These are phyloP conservation scores for Kluyveromyces siamensis DNA, from an alignment of 805 yeast species.

Conservation along the genomic window DNA sequence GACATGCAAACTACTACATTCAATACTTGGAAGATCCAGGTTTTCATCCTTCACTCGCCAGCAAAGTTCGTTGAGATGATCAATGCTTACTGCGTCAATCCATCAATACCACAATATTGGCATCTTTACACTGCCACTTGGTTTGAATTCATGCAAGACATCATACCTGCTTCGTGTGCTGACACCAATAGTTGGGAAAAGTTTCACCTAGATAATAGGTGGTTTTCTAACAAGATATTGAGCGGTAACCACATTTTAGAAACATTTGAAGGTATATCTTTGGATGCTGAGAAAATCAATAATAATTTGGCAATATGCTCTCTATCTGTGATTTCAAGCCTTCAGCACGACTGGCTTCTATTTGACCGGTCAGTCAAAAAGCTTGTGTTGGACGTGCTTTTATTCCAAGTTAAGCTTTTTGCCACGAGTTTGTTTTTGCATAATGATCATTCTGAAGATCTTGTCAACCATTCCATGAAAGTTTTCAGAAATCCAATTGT, in stretches of 20 bases:
- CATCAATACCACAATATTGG: constrained; percentile 15
- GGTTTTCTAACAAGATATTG: not conserved
- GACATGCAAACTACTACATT: not conserved
- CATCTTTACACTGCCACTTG: constrained; percentile 17
- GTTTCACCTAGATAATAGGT: constrained; percentile 1
- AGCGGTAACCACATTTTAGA: not conserved
- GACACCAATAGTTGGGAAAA: not conserved
- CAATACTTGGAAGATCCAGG: constrained; percentile 3
- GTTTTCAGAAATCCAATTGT: constrained; percentile 12
- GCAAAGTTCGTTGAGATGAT: constrained; percentile 5
- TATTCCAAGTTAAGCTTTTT: constrained; percentile 3
- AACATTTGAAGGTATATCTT: not conserved
- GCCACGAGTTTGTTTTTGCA: not conserved
- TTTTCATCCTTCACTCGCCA: constrained; percentile 3
- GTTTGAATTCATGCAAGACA: constrained; percentile 15
- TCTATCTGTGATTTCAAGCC: constrained; percentile 10
- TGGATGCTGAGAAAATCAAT: constrained; percentile 11
- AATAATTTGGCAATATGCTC: constrained; percentile 15
- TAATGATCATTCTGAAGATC: not conserved
- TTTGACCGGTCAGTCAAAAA: not conserved
- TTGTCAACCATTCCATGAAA: not conserved
- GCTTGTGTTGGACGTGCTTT: not conserved
- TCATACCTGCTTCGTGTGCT: not conserved
- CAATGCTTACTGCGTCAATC: constrained; percentile 2
- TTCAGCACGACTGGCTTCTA: not conserved